Evolutionary conservation across 371 early-diverging fungal species (phyloP).

Genomic region (Rhizomucor pusillus): DNA sequence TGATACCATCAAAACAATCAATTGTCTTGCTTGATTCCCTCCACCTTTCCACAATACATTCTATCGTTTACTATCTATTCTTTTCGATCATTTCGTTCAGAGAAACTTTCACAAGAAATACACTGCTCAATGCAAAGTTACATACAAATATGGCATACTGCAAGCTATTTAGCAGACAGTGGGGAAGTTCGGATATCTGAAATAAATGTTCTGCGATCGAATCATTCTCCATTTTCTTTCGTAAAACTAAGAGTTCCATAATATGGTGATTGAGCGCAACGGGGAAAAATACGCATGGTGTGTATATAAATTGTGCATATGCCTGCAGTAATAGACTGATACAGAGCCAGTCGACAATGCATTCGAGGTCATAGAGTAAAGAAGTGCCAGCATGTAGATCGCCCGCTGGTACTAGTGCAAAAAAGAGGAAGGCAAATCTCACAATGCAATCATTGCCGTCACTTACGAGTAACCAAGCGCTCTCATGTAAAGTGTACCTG

Average conservation of each 20-base stretch:
- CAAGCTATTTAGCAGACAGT: too few relatives aligned
- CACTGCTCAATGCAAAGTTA: too few relatives aligned
- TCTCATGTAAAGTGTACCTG: slow-evolving; percentile 40
- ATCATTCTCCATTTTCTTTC: too few relatives aligned
- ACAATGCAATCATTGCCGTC: slow-evolving; percentile 37
- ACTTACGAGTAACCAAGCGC: slow-evolving; percentile 21
- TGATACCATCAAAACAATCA: not conserved
- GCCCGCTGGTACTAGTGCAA: slow-evolving; percentile 18
- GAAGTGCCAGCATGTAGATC: slow-evolving; percentile 27
- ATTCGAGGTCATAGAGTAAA: slow-evolving; percentile 37
- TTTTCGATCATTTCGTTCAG: too few relatives aligned
- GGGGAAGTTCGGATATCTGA: too few relatives aligned
- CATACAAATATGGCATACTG: too few relatives aligned
- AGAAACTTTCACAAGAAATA: too few relatives aligned
- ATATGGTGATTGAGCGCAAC: slow-evolving; percentile 19
- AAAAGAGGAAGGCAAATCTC: slow-evolving; percentile 33
- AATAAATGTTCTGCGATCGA: too few relatives aligned
- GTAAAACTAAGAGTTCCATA: too few relatives aligned
- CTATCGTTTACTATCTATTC: not conserved
- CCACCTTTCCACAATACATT: slow-evolving; percentile 7
- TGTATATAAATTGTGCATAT: not conserved
- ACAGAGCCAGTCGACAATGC: slow-evolving; percentile 18
- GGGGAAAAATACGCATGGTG: slow-evolving; percentile 34
- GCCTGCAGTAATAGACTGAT: not conserved
- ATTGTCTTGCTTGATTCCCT: not conserved